Evolutionary conservation across 306 rosid species (phyloP).

Genomic region (Glycine soja): DNA sequence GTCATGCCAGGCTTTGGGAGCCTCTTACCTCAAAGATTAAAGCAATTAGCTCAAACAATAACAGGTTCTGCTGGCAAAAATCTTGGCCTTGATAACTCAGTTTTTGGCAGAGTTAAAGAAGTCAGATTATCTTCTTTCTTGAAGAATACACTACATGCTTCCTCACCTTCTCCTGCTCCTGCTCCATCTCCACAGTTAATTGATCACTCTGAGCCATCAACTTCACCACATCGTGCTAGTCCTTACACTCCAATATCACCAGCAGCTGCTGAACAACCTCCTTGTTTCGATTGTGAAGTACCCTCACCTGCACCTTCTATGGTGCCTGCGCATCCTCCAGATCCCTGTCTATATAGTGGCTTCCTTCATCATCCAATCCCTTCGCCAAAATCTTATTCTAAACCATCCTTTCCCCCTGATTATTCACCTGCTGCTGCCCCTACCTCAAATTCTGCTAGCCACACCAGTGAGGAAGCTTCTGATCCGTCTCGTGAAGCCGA

Average conservation of each 20-base stretch:
- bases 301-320: conserved; percentile 63
- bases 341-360: conserved; percentile 58
- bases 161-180: conserved; percentile 73
- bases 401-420: conserved; percentile 51
- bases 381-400: conserved; percentile 54
- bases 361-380: conserved; percentile 50
- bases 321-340: conserved; percentile 54
- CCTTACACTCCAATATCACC: conserved; percentile 56
- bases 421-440: conserved; percentile 59
- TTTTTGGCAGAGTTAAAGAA: conserved; percentile 82
- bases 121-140: conserved; percentile 72
- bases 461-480: conserved; percentile 52
- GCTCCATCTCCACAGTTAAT: conserved; percentile 67
- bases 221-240: conserved; percentile 55
- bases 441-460: conserved; percentile 49
- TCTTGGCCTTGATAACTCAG: conserved; percentile 80
- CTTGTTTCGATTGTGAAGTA: conserved; percentile 54
- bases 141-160: conserved; percentile 55
- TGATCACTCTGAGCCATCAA: conserved; percentile 50
- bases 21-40: conserved; percentile 70
- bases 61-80: conserved; percentile 61
- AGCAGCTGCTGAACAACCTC: conserved; percentile 51
- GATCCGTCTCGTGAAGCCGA: conserved; percentile 52
- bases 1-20: conserved; percentile 62
- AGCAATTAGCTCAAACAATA: conserved; percentile 75